These are phyloP conservation scores for Aquilaria agallochum DNA, from an alignment of 441 rosid species.

Conservation along the genomic window DNA sequence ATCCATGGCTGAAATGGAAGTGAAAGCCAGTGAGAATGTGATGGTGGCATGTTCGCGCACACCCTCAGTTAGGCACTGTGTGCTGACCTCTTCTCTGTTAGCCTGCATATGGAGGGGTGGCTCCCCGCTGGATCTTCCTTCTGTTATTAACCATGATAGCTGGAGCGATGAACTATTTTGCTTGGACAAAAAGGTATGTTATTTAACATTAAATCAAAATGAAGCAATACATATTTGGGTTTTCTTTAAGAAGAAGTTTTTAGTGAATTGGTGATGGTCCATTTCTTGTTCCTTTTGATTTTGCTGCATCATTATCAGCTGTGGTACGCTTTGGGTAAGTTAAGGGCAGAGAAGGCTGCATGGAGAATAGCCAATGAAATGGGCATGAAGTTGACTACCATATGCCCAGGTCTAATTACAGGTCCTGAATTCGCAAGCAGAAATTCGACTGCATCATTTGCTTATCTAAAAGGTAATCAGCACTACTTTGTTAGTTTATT, in stretches of 20 bases:
- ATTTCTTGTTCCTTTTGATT: not conserved
- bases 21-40: conserved; percentile 60
- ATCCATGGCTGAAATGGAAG: conserved; percentile 83
- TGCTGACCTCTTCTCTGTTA: conserved; percentile 79
- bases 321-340: conserved; percentile 89
- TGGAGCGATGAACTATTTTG: conserved; percentile 90
- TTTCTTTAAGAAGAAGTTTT: not conserved
- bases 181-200: conserved; percentile 53
- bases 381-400: conserved; percentile 56
- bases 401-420: conserved; percentile 70
- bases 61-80: conserved; percentile 62
- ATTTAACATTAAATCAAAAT: too few species aligned
- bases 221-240: not conserved
- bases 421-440: conserved; percentile 48
- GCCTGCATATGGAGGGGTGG: conserved; percentile 68
- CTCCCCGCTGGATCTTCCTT: conserved; percentile 22
- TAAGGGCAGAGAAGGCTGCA: conserved; percentile 79
- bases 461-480: conserved; percentile 50
- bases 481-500: too few species aligned
- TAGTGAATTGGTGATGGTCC: not conserved
- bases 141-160: conserved; percentile 51
- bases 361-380: conserved; percentile 55
- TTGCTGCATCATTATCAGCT: conserved; percentile 38
- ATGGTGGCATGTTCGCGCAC: conserved; percentile 77
- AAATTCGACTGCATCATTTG: conserved; percentile 60